phyloP scores from a whole-genome alignment of 1,284 basidiomycete species.

The Cryptococcus floricola region DNA sequence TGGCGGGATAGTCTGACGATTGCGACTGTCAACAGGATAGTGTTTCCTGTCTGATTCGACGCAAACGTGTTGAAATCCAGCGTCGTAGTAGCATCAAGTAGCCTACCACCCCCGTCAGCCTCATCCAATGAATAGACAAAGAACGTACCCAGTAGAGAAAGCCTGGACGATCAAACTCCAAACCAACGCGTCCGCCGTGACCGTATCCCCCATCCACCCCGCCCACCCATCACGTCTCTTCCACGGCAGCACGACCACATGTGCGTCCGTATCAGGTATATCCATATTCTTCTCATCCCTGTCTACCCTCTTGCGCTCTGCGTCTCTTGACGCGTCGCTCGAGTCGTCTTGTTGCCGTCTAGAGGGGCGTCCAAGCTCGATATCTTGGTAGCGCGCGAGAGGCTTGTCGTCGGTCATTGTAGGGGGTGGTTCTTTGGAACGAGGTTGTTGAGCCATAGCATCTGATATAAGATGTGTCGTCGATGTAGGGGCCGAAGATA shows the following conservation, averaged over 20 bases:
- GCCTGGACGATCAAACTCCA: constrained; percentile 36
- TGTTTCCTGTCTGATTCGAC: constrained; percentile 48
- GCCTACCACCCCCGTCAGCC: constrained; percentile 5
- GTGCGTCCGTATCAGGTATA: not conserved
- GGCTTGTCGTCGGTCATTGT: too few relatives aligned
- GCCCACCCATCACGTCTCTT: constrained; percentile 20
- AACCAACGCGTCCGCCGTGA: constrained; percentile 27
- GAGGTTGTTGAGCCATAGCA: too few relatives aligned
- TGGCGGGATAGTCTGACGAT: constrained; percentile 29
- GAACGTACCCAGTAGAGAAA: constrained; percentile 34
- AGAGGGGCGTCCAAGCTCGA: too few relatives aligned
- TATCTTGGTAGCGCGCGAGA: too few relatives aligned
- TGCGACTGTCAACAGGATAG: constrained; percentile 45
- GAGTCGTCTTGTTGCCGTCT: too few relatives aligned
- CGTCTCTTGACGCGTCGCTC: too few relatives aligned
- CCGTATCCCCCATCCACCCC: constrained; percentile 30
- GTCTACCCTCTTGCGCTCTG: too few relatives aligned
- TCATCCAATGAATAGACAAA: not conserved
- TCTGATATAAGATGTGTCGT: too few relatives aligned
- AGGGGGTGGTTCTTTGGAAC: too few relatives aligned
- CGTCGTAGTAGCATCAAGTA: constrained; percentile 47
- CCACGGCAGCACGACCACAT: constrained; percentile 18
- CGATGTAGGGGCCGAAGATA: too few relatives aligned
- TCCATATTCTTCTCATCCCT: not conserved
- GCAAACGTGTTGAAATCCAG: constrained; percentile 46